phyloP scores from a whole-genome alignment of 768 basidiomycete species.

The Boletus reticulatus region DNA sequence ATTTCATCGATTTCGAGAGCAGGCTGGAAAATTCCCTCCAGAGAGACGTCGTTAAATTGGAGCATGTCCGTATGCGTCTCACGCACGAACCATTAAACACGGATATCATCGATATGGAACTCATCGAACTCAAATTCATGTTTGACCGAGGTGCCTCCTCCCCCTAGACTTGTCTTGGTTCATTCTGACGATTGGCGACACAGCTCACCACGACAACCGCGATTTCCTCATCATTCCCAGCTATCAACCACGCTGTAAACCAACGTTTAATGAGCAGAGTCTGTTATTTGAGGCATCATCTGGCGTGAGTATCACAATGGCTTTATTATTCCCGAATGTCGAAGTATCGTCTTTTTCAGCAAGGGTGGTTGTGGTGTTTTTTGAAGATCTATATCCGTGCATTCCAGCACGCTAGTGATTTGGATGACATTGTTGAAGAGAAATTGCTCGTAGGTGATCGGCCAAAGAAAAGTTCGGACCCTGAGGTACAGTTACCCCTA shows the following conservation, averaged over 20 bases:
- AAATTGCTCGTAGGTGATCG: constrained; percentile 80
- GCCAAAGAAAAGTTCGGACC: constrained; percentile 58
- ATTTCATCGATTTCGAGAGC: constrained; percentile 81
- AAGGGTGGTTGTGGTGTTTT: constrained; percentile 70
- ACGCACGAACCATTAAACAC: constrained; percentile 68
- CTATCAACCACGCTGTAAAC: constrained; percentile 61
- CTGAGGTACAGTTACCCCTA: constrained; percentile 49
- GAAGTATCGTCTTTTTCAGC: constrained; percentile 36
- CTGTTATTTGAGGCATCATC: constrained; percentile 59
- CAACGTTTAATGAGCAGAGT: constrained; percentile 65
- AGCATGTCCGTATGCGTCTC: constrained; percentile 82
- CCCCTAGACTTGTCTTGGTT: not conserved
- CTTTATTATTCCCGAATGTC: not conserved
- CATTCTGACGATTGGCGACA: constrained; percentile 8
- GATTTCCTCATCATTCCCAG: constrained; percentile 77
- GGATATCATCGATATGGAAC: constrained; percentile 77
- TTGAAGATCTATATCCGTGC: constrained; percentile 76
- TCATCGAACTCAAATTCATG: constrained; percentile 81
- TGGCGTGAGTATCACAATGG: constrained; percentile 46
- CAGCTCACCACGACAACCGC: constrained; percentile 83
- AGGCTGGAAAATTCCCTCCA: constrained; percentile 82
- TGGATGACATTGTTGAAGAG: constrained; percentile 79
- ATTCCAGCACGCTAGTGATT: constrained; percentile 75
- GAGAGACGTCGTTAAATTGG: constrained; percentile 77
- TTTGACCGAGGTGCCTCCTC: constrained; percentile 62